A percentile compares a stretch with the other conserved stretches of the same genome.
Evolutionary conservation across 331 rosid species (phyloP).

Genomic region (Pyrus hybrid): DNA sequence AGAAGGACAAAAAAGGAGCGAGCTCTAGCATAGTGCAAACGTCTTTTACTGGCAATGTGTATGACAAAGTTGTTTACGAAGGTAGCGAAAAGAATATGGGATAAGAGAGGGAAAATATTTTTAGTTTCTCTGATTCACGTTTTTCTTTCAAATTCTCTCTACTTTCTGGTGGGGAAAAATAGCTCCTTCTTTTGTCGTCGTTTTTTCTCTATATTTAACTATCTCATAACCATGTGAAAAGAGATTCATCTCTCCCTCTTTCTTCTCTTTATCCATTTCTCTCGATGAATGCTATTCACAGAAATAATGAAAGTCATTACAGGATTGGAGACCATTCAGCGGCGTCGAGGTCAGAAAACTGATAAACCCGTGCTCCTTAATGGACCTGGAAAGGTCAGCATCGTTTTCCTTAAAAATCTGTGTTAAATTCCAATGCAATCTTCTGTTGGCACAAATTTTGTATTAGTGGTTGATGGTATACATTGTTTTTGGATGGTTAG

Average conservation of each 20-base stretch:
- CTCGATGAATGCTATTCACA: background rate
- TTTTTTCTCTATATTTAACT: background rate
- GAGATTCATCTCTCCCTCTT: background rate
- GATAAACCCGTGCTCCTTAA: constrained; percentile 78
- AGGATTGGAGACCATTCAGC: constrained; percentile 86
- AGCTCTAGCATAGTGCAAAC: background rate
- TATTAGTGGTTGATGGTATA: background rate
- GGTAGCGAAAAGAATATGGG: too few relatives aligned
- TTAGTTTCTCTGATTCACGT: background rate
- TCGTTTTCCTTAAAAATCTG: background rate
- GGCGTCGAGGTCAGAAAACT: constrained; percentile 72
- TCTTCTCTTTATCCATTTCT: background rate
- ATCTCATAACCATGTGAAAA: background rate
- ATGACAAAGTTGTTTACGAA: background rate
- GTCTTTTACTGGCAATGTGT: background rate
- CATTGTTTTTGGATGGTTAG: background rate
- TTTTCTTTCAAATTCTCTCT: background rate
- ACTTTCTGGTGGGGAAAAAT: background rate
- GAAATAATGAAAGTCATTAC: background rate
- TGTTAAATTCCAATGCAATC: background rate
- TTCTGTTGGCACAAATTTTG: background rate
- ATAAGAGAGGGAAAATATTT: too few relatives aligned
- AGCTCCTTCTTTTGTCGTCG: background rate
- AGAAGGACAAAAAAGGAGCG: background rate
- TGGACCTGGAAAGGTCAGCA: constrained; percentile 82